Percentiles rank a stretch among this genome's conserved stretches.
phyloP scores from a whole-genome alignment of 768 basidiomycete species.

The Suillus decipiens region DNA sequence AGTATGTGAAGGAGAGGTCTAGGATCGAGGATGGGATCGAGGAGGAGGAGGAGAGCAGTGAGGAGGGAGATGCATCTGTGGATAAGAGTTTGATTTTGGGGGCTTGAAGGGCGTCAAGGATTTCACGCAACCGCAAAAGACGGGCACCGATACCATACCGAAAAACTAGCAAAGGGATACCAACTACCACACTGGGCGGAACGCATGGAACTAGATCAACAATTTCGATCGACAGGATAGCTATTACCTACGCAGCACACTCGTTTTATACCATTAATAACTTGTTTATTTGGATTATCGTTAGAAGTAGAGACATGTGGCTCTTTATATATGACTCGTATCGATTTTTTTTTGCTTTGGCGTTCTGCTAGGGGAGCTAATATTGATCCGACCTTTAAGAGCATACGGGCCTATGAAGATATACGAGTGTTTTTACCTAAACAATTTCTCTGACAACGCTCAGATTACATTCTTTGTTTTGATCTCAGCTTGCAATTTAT shows the following conservation, averaged over 20 bases:
- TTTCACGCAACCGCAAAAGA: not conserved
- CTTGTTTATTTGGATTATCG: not conserved
- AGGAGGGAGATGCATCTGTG: not conserved
- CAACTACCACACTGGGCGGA: not conserved
- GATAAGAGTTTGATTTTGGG: conserved; percentile 1
- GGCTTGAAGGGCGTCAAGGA: not conserved
- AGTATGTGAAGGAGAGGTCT: conserved; percentile 42
- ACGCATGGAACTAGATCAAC: not conserved
- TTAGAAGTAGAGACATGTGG: not conserved
- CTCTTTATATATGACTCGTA: not conserved
- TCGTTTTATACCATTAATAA: not conserved
- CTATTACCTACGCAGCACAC: not conserved
- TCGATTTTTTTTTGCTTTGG: not conserved
- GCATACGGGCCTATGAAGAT: not conserved
- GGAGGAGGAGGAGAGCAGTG: conserved; percentile 3
- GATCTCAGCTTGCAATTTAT: no score
- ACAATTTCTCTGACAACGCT: no score
- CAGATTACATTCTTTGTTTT: no score
- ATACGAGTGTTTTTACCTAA: no score
- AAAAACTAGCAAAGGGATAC: not conserved
- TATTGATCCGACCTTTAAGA: not conserved
- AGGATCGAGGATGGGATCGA: not conserved
- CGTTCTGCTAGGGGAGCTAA: not conserved
- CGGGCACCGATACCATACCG: not conserved
- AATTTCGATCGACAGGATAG: not conserved